These are phyloP conservation scores for Suillus decipiens DNA, from an alignment of 768 basidiomycete species.

Conservation along the genomic window DNA sequence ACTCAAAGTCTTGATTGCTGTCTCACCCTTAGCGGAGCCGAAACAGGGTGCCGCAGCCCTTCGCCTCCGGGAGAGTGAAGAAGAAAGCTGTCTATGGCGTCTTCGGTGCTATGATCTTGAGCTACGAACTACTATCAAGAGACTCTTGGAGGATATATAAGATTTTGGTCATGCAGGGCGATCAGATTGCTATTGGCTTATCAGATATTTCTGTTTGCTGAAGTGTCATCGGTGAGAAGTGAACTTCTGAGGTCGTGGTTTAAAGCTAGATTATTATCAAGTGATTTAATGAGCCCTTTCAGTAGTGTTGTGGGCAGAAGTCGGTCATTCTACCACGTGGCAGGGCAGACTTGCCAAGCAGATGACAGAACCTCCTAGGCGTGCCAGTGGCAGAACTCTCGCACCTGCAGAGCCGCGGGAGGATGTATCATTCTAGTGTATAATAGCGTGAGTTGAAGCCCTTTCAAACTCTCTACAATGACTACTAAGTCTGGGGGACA, in stretches of 20 bases:
- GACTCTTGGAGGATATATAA: conserved; percentile 33
- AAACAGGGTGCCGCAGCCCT: conserved; percentile 41
- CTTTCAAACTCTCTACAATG: too few species aligned
- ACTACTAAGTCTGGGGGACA: too few species aligned
- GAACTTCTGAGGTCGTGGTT: not conserved
- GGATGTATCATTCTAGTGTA: too few species aligned
- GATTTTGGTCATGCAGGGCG: not conserved
- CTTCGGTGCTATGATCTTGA: conserved; percentile 52
- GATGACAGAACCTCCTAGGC: too few species aligned
- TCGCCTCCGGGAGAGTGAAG: conserved; percentile 63
- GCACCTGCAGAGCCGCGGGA: too few species aligned
- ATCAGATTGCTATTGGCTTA: conserved; percentile 2
- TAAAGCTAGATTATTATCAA: not conserved
- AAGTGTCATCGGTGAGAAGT: conserved; percentile 2
- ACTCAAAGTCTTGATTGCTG: conserved; percentile 55
- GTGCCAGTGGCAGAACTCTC: too few species aligned
- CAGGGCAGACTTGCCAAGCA: too few species aligned
- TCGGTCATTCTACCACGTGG: too few species aligned
- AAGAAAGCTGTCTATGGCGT: conserved; percentile 74
- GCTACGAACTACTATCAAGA: conserved; percentile 48
- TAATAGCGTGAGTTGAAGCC: too few species aligned
- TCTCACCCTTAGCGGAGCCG: conserved; percentile 17
- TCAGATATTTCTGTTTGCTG: conserved; percentile 1
- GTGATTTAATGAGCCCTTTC: not conserved
- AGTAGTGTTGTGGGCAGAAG: too few species aligned